Base-by-base conservation (phyloP, 257 asterid species). In the Marsdenia floribunda region DNA sequence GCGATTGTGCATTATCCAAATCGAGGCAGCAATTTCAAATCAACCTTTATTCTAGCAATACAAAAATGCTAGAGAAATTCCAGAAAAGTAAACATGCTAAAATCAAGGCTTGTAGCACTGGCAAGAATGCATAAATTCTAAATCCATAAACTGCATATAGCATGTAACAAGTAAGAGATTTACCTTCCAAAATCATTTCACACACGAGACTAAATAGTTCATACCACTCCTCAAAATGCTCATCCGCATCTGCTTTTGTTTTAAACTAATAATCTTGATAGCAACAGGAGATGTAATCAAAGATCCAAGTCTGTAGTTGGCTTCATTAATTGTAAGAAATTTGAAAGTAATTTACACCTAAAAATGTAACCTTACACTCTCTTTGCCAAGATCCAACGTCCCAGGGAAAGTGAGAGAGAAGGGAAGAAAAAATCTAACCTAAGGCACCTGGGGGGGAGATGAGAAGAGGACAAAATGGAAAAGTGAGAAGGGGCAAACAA, bases 331-430 rank as follows among this genome's bases (percentile, higher is more conserved):
- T 15, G 55, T 35, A 26, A 42, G 24, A 72, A 67, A 46, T 40
- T 11, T 24, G 42, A 40, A 5, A 66, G 37, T 9, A 35, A 40
- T 66, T n/a, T 29, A 29, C 13, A 60, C 29, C 10, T 46, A 70
- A 54, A 33, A 68, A 75, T 55, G 78, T 73, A 42, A 91, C 97
- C 92, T 89, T 91, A 82, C 97, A 91, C 84, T 91, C 91, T 78
- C 83, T 85, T 84, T 91, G 96, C 91, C 91, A 91, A n/a, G 93
- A 87, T 75, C 96, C 92, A 38, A 47, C 83, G 21, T 83, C 92
- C 68, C 92, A 92, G 0, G 89, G 0, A 29, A 29, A 29, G 88
- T 68, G 92, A 83, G 50, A 72, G 84, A 74, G 33, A 86, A 14
- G 63, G 33, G 33, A 1, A 29, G 33, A 29, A 29, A 29, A 29